These are phyloP conservation scores for Alternaria sp. DNA, from an alignment of 2,329 filamentous ascomycete genomes.

Conservation along the genomic window DNA sequence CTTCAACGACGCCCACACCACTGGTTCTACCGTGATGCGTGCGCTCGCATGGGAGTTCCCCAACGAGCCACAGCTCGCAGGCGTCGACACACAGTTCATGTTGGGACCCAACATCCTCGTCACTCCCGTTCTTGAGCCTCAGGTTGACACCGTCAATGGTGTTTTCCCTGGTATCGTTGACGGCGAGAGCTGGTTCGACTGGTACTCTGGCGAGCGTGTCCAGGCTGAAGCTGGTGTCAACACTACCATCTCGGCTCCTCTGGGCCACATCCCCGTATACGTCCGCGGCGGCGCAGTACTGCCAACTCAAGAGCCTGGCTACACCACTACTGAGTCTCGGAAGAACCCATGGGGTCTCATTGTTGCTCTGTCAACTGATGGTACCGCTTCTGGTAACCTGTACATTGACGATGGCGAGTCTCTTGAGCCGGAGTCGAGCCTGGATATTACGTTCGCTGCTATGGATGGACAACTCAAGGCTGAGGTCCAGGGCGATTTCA, in stretches of 20 bases:
- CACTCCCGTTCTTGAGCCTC: slow-evolving; percentile 70
- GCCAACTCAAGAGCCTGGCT: slow-evolving; percentile 70
- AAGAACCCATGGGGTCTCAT: slow-evolving; percentile 71
- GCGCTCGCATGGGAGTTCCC: slow-evolving; percentile 78
- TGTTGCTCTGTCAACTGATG: slow-evolving; percentile 63
- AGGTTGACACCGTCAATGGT: slow-evolving; percentile 66
- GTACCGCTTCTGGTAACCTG: slow-evolving; percentile 65
- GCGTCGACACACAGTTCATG: slow-evolving; percentile 74
- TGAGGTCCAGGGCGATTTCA: slow-evolving; percentile 58
- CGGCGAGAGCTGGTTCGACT: slow-evolving; percentile 76
- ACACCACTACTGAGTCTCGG: slow-evolving; percentile 70
- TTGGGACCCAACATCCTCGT: slow-evolving; percentile 71
- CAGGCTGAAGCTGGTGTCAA: slow-evolving; percentile 61
- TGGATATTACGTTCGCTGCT: slow-evolving; percentile 61
- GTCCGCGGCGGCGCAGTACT: slow-evolving; percentile 72
- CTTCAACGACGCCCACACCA: slow-evolving; percentile 69
- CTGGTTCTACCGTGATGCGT: slow-evolving; percentile 73
- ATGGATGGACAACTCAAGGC: slow-evolving; percentile 56
- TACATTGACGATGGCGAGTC: slow-evolving; percentile 81
- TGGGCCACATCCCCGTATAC: slow-evolving; percentile 74
- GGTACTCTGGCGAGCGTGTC: slow-evolving; percentile 71
- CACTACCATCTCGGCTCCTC: slow-evolving; percentile 64
- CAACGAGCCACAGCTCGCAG: slow-evolving; percentile 69
- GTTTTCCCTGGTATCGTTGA: slow-evolving; percentile 71
- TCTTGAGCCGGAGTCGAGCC: slow-evolving; percentile 61